Conservation (phyloP, 176 grass and related monocot species). For the bread wheat (Triticum aestivum) region DNA sequence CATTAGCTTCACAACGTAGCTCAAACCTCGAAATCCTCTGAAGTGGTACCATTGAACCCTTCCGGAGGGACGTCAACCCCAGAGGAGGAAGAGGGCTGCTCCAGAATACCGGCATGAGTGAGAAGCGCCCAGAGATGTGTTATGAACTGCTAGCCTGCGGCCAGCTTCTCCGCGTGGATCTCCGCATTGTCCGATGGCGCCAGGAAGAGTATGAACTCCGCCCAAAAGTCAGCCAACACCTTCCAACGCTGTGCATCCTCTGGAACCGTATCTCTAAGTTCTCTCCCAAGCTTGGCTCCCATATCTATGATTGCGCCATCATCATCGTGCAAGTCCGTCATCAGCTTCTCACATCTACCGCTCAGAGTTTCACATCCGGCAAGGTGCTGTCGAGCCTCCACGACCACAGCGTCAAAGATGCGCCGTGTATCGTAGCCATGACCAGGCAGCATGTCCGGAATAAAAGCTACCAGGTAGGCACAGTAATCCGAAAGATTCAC, state of each 20-base stretch:
- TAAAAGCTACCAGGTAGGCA: conserved; percentile 33
- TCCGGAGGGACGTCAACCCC: not conserved
- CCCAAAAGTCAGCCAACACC: conserved; percentile 5
- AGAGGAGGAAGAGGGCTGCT: not conserved
- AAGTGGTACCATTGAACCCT: not conserved
- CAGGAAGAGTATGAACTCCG: conserved; percentile 24
- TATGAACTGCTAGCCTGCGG: conserved; percentile 22
- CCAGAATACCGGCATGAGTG: conserved; percentile 25
- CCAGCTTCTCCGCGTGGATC: conserved; percentile 4
- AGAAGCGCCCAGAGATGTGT: conserved; percentile 22
- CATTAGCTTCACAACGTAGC: no score
- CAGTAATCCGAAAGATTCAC: conserved; percentile 18
- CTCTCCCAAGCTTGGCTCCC: conserved; percentile 12
- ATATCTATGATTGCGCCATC: no score
- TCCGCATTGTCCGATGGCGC: not conserved
- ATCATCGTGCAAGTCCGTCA: no score
- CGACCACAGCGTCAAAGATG: not conserved
- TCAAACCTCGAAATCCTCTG: not conserved
- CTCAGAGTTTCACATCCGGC: not conserved
- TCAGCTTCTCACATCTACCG: not conserved
- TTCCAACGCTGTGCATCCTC: conserved; percentile 13
- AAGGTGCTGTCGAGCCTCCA: not conserved
- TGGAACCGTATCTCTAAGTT: not conserved
- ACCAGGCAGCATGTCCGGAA: conserved; percentile 20
- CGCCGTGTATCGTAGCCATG: conserved; percentile 19